phyloP scores from a whole-genome alignment of 768 basidiomycete genomes.

The Coprinopsis marcescibilis region DNA sequence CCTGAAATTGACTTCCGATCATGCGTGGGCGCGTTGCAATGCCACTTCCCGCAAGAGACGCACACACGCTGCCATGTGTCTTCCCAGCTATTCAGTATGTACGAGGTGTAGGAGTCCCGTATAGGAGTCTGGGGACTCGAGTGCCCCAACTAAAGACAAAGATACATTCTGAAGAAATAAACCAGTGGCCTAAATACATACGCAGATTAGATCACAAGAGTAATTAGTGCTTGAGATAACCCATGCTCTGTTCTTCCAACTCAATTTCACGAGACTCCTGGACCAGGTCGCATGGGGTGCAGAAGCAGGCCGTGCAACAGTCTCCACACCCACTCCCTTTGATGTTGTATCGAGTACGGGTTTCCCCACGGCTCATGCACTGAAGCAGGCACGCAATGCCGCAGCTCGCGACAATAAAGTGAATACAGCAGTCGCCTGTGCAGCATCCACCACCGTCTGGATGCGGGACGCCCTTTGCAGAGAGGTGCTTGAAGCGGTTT shows the following conservation, averaged over 20 bases:
- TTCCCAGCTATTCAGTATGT: no score
- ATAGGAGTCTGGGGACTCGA: no score
- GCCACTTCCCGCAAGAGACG: no score
- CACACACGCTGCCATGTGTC: no score
- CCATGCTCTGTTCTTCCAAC: slow-evolving; percentile 38
- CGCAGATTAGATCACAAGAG: neutral
- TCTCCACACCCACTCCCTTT: slow-evolving; percentile 37
- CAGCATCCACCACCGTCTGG: slow-evolving; percentile 28
- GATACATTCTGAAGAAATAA: no score
- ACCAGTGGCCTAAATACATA: neutral
- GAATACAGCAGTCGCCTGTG: slow-evolving; percentile 31
- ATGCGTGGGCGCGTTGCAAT: no score
- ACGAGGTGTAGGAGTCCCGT: no score
- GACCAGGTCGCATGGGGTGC: slow-evolving; percentile 41
- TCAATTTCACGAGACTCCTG: slow-evolving; percentile 45
- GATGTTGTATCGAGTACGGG: slow-evolving; percentile 42
- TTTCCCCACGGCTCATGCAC: slow-evolving; percentile 31
- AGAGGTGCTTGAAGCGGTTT: slow-evolving; percentile 34
- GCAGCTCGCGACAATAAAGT: slow-evolving; percentile 24
- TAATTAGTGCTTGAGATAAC: slow-evolving; percentile 9
- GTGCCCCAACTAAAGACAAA: no score
- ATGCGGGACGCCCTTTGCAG: slow-evolving; percentile 29
- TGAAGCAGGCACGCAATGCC: slow-evolving; percentile 36
- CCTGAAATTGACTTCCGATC: no score
- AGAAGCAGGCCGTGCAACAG: slow-evolving; percentile 35